Base-by-base conservation (phyloP, 257 asterid genomes). In the Solanum tacnaense region DNA sequence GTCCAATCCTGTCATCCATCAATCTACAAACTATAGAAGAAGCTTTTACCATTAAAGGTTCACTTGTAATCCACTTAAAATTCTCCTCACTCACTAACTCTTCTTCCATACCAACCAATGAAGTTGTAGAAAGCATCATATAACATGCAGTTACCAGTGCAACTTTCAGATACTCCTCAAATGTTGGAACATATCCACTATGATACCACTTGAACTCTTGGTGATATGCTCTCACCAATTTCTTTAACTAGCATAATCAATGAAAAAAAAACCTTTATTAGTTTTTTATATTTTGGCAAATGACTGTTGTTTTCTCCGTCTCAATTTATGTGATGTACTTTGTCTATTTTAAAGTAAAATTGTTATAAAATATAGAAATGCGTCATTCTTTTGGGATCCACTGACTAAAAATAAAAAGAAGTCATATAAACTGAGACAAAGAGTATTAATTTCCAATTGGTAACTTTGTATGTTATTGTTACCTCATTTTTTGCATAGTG, bases 401-500 rank as follows among this genome's bases (percentile, higher is more conserved):
- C 20, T 1, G 6, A 46, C 0, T 46, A 13, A 46, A 46, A 13
- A 15, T 2, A 13, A 46, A 46, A 46, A 44, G 1, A 16, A 44
- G 52, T 44, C 16, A 0, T 3, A 10, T 41, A 39, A 39, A 39
- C 46, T 41, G 52, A 44, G 16, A 39, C 44, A 39, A 9, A 39
- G 44, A 44, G 15, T 49, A 15, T 49, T 0, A 49, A 49, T 15
- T 49, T 49, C 60, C 60, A 16, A 52, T 34, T 32, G 79, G 0
- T 20, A 20, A 56, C 13, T 58, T 31, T 32, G 7, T 20, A 20
- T 20, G 0, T 36, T n/a, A 20, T 31, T 15, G 10, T 39, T 90
- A 92, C 93, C 89, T 91, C 92, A 65, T 16, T 60, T 86, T 87
- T 90, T 32, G 90, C 90, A 88, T 90, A 89, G 27, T 86, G 27